Evolutionary conservation across 805 yeast species (phyloP).

Genomic region (Cyberlindnera mrakii): DNA sequence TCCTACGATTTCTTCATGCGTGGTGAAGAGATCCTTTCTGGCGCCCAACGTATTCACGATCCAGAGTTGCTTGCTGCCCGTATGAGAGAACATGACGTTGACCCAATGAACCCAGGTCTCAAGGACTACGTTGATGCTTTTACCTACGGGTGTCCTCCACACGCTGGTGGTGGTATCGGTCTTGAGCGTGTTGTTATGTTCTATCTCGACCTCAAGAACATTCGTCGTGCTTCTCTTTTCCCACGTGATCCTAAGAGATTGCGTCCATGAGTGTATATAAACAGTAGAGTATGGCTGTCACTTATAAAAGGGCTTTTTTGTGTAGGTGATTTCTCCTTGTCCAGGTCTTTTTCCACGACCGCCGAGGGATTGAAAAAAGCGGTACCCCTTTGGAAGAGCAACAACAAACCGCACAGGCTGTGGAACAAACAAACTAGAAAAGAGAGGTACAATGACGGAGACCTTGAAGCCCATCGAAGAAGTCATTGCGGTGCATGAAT

Average conservation of each 20-base stretch:
- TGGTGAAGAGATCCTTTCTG: conserved; percentile 98
- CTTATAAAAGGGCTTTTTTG: not conserved
- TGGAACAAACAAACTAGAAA: not conserved
- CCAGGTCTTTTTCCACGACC: no score
- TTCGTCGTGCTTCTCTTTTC: conserved; percentile 97
- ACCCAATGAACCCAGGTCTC: conserved; percentile 75
- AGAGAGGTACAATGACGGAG: not conserved
- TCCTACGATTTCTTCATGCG: conserved; percentile 99
- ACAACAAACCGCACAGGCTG: not conserved
- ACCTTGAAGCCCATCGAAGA: conserved; percentile 39
- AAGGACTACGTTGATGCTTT: conserved; percentile 91
- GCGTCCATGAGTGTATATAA: conserved; percentile 50
- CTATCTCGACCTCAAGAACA: conserved; percentile 93
- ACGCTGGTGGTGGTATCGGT: conserved; percentile 99
- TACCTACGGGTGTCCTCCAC: conserved; percentile 94
- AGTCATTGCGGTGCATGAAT: conserved; percentile 53
- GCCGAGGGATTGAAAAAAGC: no score
- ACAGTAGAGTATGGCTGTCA: not conserved
- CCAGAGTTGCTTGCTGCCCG: conserved; percentile 75
- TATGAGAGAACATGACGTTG: conserved; percentile 77
- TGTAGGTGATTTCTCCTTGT: no score
- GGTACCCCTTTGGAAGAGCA: no score
- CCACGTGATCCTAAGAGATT: conserved; percentile 97
- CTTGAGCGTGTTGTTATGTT: conserved; percentile 98
- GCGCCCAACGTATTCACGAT: conserved; percentile 99